Conservation (phyloP, 805 yeast species). For the Naumovozyma baii region DNA sequence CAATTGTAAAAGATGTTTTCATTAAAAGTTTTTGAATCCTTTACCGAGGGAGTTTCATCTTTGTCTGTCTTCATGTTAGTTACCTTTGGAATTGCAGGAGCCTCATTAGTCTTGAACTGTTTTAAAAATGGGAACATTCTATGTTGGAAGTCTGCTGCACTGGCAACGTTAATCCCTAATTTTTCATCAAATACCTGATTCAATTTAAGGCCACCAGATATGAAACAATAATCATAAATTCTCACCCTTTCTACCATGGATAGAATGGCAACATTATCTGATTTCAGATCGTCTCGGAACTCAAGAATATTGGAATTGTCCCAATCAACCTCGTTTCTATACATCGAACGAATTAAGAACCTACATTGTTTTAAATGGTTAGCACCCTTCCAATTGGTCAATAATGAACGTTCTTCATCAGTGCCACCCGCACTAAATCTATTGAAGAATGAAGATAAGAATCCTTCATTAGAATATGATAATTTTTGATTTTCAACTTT, state of each 20-base stretch:
- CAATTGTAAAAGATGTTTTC: slow-evolving; percentile 13
- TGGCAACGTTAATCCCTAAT: neutral
- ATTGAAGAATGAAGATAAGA: neutral
- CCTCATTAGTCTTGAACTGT: neutral
- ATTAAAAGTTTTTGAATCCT: slow-evolving; percentile 4
- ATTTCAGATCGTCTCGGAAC: slow-evolving; percentile 9
- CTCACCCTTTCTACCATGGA: slow-evolving; percentile 12
- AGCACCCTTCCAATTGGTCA: neutral
- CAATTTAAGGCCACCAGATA: slow-evolving; percentile 1
- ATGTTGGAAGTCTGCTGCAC: slow-evolving; percentile 12
- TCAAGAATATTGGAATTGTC: slow-evolving; percentile 11
- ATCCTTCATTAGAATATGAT: neutral
- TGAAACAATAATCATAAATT: slow-evolving; percentile 16
- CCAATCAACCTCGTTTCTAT: slow-evolving; percentile 16
- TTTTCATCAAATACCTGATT: neutral
- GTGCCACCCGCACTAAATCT: neutral
- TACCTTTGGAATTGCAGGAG: slow-evolving; percentile 7
- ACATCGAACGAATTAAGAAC: slow-evolving; percentile 13
- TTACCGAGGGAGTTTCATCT: neutral
- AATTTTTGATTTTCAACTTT: neutral
- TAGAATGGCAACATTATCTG: slow-evolving; percentile 13
- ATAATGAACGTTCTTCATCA: neutral
- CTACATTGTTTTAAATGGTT: slow-evolving; percentile 12
- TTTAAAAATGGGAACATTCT: slow-evolving; percentile 19
- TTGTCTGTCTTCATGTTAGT: neutral